Evolutionary conservation across 1,139 yeast genomes (phyloP), one percentile per base, ranked within the genome.

Genomic region (Maudiozyma humilis): DNA sequence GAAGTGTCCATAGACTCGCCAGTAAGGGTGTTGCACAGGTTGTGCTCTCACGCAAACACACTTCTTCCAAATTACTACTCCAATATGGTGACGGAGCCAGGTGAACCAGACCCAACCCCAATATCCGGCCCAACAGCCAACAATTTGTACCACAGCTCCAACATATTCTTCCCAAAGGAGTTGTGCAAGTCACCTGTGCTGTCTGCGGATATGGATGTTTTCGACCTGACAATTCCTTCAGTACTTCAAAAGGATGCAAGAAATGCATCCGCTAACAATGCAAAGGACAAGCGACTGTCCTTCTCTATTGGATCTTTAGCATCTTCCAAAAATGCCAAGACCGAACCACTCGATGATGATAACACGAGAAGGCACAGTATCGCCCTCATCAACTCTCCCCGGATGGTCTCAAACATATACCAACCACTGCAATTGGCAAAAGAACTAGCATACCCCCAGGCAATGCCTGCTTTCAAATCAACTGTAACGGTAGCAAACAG

Each of bases 1-100:
- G 97, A 91, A 65, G 82, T 91, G 39, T 87, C 56, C 47, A 88
- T 91, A 49, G 97, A 91, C 62, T 84, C 96, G 4, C 98, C 98
- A 3, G 78, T 91, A 49, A 93, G 83, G 54, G 70, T 91, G 3
- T 37, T 62, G 30, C 49, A 60, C 41, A 80, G 86, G 15, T 56
- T 70, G 36, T 83, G 88, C 43, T 82, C 86, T 2, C 89, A 82
- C 60, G 83, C 83, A 13, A 82, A 82, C 54, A 82, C 89, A 0
- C 62, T 82, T 34, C 65, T 82, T 43, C 65, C 65, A 32, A 56
- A 57, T 39, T 62, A 62, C 40, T 56, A 56, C 32, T 51, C 29
- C 2, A 46, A 36, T 50, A 51, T 32, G 53, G 54, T 7, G 44
- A 44, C 23, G 44, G 44, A 2, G 35, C 46, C 17, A 47, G 46